Base-by-base conservation (phyloP, 2,329 filamentous ascomycete genomes). In the Cordyceps pruinosa region DNA sequence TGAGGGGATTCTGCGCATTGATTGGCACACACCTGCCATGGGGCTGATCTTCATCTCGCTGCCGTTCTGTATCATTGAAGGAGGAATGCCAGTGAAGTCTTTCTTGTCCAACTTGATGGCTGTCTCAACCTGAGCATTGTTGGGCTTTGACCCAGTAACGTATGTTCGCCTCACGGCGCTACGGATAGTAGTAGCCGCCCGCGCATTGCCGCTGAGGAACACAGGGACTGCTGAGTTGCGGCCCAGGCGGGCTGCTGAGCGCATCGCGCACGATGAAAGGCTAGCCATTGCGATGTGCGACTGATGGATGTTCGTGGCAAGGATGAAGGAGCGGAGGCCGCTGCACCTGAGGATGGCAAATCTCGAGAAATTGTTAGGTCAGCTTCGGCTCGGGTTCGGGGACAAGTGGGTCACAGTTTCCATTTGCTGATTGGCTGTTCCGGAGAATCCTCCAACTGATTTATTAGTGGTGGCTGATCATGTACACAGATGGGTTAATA, bases 101-200 rank as follows among this genome's bases (percentile, higher is more conserved):
- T 88, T 88, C 75, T 93, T 90, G 64, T 96, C 90, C 60, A 91
- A 79, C 71, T 88, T 89, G 73, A 96, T 92, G 59, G 90, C 86
- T 12, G 87, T 88, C 66, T 96, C 90, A 67, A 96, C 88, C 69
- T 91, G 90, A 51, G 90, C 90, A 72, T 84, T 82, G 65, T 89
- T 85, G 63, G 85, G 81, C 77, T 87, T 90, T 60, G 89, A 87
- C 75, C 92, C 87, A 28, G 90, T 88, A 61, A 96, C 91, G 80
- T 96, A 96, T 66, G 77, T 80, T 69, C 90, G 83, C 65, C 77
- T 74, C 52, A 64, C 60, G 39, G 61, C 53, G 52, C 60, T 51
- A 51, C 60, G 60, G 28, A 64, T 62, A 59, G 67, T 65, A 56
- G 67, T 64, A 50, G 66, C 45, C 59, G 66, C 62, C 72, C 64